These are phyloP conservation scores for Flaveria robusta DNA, from an alignment of 129 eudicot species.

Conservation along the genomic window DNA sequence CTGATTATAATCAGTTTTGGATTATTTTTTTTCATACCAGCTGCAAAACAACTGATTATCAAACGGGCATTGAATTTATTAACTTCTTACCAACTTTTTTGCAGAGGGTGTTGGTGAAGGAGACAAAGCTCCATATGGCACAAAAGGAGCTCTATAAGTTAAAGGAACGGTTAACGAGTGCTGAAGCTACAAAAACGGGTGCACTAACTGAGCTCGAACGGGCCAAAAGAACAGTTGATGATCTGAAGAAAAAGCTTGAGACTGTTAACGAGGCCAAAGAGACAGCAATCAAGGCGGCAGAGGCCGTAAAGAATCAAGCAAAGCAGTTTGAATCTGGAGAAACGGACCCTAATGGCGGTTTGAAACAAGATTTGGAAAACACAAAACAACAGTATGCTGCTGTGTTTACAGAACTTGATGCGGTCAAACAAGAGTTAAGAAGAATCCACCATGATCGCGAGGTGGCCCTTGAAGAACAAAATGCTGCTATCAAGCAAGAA, in stretches of 20 bases:
- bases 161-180: conserved; percentile 68
- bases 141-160: conserved; percentile 79
- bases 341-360: conserved; percentile 29
- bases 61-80: neutral
- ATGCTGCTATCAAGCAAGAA: conserved; percentile 50
- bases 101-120: conserved; percentile 78
- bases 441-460: conserved; percentile 62
- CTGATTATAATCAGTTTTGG: too few species aligned
- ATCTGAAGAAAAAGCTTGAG: conserved; percentile 67
- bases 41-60: neutral
- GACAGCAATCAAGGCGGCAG: conserved; percentile 49
- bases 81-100: neutral
- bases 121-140: conserved; percentile 77
- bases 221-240: conserved; percentile 71
- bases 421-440: conserved; percentile 74
- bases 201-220: conserved; percentile 85
- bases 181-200: conserved; percentile 73
- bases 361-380: conserved; percentile 48
- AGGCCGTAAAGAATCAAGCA: conserved; percentile 37
- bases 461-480: conserved; percentile 51
- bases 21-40: neutral
- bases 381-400: conserved; percentile 51
- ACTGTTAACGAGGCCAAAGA: conserved; percentile 64
- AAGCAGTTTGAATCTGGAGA: conserved; percentile 57
- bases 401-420: conserved; percentile 62